Conservation (phyloP, 2,329 filamentous ascomycete species). For the Botrytis galanthina region DNA sequence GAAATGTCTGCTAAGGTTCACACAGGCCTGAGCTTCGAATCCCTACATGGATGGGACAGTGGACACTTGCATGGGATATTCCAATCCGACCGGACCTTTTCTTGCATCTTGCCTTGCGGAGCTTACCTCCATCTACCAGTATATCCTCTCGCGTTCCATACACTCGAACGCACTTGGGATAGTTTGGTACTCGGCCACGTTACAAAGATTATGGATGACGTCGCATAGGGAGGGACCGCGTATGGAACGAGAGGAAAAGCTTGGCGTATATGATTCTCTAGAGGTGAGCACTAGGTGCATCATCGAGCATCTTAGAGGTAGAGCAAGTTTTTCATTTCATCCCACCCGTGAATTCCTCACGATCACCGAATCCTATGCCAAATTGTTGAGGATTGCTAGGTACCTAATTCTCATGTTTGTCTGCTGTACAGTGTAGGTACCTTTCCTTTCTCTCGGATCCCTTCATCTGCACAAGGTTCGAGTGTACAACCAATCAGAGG, state of each 20-base stretch:
- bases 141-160: neutral
- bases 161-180: no score
- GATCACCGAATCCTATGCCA: neutral
- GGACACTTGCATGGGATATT: constrained; percentile 3
- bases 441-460: neutral
- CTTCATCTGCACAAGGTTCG: constrained; percentile 5
- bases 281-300: neutral
- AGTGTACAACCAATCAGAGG: neutral
- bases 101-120: neutral
- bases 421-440: no score
- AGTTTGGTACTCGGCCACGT: neutral
- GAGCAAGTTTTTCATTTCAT: neutral
- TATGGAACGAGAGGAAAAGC: neutral
- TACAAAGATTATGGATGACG: neutral
- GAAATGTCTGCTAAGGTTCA: neutral
- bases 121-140: no score
- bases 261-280: neutral
- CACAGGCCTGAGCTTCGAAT: neutral
- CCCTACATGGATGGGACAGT: constrained; percentile 3
- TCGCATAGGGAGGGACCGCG: neutral
- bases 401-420: neutral
- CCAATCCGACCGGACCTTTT: neutral
- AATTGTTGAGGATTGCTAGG: neutral
- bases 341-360: no score
- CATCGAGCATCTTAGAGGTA: neutral